Evolutionary conservation across 768 basidiomycete species (phyloP).

Genomic region (Boletus pseudo-olivaceus): DNA sequence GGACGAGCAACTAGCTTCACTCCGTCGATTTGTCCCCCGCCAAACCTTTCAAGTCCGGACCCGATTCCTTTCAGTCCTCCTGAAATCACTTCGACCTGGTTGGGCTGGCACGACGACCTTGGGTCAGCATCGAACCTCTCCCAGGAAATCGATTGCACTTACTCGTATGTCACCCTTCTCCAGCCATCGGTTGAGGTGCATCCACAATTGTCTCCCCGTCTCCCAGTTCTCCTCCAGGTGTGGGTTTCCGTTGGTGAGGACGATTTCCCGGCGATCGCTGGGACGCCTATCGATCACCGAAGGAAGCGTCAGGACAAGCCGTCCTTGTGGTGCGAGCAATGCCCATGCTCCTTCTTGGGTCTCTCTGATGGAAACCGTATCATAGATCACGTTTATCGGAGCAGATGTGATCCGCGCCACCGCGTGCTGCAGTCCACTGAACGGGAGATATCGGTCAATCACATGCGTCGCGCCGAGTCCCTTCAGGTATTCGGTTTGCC

Average conservation of each 20-base stretch:
- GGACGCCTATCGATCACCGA: constrained; percentile 29
- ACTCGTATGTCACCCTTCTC: constrained; percentile 33
- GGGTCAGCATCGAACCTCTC: background rate
- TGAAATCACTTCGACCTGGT: constrained; percentile 38
- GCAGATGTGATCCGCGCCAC: constrained; percentile 36
- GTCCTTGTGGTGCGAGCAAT: constrained; percentile 37
- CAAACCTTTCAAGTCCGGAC: constrained; percentile 40
- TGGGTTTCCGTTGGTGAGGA: constrained; percentile 33
- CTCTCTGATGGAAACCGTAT: constrained; percentile 36
- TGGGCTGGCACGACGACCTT: constrained; percentile 34
- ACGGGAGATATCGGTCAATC: constrained; percentile 31
- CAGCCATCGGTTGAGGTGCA: constrained; percentile 25
- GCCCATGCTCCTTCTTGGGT: constrained; percentile 38
- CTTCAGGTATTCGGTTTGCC: constrained; percentile 35
- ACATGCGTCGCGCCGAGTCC: constrained; percentile 33
- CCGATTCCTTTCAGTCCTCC: constrained; percentile 42
- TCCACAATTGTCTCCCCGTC: constrained; percentile 31
- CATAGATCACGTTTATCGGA: constrained; percentile 36
- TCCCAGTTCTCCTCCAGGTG: constrained; percentile 34
- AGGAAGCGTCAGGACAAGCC: constrained; percentile 33
- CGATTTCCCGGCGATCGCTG: constrained; percentile 26
- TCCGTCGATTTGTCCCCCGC: constrained; percentile 40
- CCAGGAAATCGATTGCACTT: constrained; percentile 1
- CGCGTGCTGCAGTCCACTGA: constrained; percentile 31
- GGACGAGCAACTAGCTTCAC: constrained; percentile 43